phyloP scores from a whole-genome alignment of 805 yeast species.

The Wickerhamiella brachini region DNA sequence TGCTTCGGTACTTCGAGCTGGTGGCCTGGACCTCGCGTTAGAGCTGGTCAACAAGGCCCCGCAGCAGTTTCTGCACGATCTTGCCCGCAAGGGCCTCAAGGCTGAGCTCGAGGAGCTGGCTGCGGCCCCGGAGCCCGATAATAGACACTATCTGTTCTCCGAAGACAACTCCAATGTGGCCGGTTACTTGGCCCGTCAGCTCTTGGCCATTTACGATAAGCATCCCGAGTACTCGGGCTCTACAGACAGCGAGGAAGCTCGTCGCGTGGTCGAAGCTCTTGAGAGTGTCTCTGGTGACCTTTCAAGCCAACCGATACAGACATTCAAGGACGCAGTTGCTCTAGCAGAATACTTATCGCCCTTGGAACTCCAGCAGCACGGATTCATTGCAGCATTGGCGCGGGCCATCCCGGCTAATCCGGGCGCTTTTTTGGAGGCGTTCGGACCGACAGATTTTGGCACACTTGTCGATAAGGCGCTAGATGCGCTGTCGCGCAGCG shows the following conservation, averaged over 20 bases:
- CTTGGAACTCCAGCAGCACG: background rate
- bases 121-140: background rate
- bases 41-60: conserved; percentile 8
- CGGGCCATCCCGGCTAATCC: background rate
- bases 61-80: background rate
- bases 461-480: conserved; percentile 5
- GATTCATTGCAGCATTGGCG: background rate
- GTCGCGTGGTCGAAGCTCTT: background rate
- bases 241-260: background rate
- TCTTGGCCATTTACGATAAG: background rate
- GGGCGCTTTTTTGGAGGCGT: background rate
- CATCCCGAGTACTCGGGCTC: background rate
- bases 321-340: background rate
- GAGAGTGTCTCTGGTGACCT: background rate
- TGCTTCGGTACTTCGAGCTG: conserved; percentile 4
- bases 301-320: background rate
- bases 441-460: background rate
- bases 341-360: background rate
- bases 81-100: conserved; percentile 2
- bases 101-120: conserved; percentile 6
- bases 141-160: background rate
- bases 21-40: conserved; percentile 13
- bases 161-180: background rate
- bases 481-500: conserved; percentile 7
- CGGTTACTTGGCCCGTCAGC: background rate